Evolutionary conservation across 345 rosid genomes (phyloP).

Genomic region (Stellera chamaejasme): DNA sequence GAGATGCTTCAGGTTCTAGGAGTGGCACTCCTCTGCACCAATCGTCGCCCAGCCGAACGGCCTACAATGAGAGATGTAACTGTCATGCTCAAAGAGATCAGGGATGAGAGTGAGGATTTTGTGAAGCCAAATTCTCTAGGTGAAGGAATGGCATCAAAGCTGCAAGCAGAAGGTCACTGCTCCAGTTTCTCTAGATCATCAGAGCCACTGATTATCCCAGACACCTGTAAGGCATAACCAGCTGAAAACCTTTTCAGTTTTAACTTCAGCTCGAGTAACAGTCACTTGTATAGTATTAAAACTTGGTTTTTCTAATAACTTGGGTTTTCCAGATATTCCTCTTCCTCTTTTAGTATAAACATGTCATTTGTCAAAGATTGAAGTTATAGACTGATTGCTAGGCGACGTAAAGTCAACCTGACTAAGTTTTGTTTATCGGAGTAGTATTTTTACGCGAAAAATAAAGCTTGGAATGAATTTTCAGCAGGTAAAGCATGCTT

Average conservation of each 20-base stretch:
- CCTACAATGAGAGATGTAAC: constrained; percentile 66
- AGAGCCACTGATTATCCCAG: constrained; percentile 49
- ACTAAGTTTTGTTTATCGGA: too few relatives aligned
- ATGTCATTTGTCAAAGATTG: too few relatives aligned
- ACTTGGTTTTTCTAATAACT: constrained; percentile 5
- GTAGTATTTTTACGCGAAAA: too few relatives aligned
- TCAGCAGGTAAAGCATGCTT: too few relatives aligned
- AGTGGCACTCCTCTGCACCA: constrained; percentile 56
- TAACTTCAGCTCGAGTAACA: constrained; percentile 15
- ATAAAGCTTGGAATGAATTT: too few relatives aligned
- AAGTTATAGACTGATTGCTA: too few relatives aligned
- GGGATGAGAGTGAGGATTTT: constrained; percentile 39
- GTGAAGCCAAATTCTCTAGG: constrained; percentile 31
- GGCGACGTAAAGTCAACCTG: too few relatives aligned
- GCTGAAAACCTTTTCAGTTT: constrained; percentile 7
- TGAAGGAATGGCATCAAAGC: constrained; percentile 18
- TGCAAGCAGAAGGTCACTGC: constrained; percentile 36
- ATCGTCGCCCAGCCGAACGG: constrained; percentile 46
- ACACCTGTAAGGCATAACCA: constrained; percentile 18
- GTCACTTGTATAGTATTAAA: constrained; percentile 28
- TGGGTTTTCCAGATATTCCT: constrained; percentile 7
- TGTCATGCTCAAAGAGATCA: constrained; percentile 56
- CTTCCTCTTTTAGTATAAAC: constrained; percentile 4
- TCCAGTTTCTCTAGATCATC: constrained; percentile 63
- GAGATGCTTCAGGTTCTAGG: constrained; percentile 70